Base-by-base conservation (phyloP, 805 yeast species). In the Monosporozyma aerobia region DNA sequence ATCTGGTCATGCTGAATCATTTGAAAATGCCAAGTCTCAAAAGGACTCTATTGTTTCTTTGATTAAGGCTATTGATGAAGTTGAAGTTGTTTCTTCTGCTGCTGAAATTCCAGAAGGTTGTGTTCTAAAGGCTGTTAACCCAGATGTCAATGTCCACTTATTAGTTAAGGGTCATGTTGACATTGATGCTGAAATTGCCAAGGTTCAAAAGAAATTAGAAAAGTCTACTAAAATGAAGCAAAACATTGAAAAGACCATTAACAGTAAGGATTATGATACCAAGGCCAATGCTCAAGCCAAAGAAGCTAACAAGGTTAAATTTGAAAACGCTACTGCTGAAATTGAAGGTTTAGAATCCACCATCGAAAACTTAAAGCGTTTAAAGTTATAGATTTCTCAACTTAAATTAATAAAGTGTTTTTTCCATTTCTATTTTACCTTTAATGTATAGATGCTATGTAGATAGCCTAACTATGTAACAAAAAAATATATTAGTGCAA, bases 151-250 rank as follows among this genome's bases (percentile, higher is more conserved):
- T 55, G 98, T 90, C 22, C 96, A 89, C 63, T 80, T 92, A 32
- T 77, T 94, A 68, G 97, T 92, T 53, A 90, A 89, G 77, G 99
- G 98, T 51, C 90, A 86, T 67, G 83, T 94, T 60, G 97, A 92
- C 69, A 79, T 90, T 60, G 97, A 90, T 63, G 85, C 85, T 52
- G 98, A 94, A 74, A 87, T 94, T 63, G 66, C 75, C 60, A 94
- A 92, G 78, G 94, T 90, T 40, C 70, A 75, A 63, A 81, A 81
- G 78, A 92, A 87, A 75, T 77, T 90, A 63, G 77, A 70, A 55
- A 85, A 84, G 69, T 79, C 84, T 45, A 69, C 73, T 59, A 83
- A 80, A 61, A 72, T 80, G 57, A 78, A 80, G 64, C 77, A 76
- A 57, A 77, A 79, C 63, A 77, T 87, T 56, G 81, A 82, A 59